Evolutionary conservation across 108 stramenopile species (phyloP).

Genomic region (Nitzschia sp.): DNA sequence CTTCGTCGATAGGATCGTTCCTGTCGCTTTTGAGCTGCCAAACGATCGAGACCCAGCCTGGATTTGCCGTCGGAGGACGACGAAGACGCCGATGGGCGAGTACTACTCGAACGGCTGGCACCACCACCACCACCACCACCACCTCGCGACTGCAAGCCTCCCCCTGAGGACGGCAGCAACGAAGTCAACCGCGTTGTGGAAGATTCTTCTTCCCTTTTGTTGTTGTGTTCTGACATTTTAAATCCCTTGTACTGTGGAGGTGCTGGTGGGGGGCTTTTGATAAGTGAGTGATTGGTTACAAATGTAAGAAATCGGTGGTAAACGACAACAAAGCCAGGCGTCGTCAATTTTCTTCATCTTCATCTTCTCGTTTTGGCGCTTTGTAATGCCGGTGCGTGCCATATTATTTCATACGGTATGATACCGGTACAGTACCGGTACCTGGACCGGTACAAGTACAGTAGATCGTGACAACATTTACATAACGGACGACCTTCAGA

Average conservation of each 20-base stretch:
- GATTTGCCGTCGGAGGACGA: constrained; percentile 8
- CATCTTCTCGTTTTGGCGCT: no score
- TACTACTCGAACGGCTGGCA: no score
- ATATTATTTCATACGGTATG: no score
- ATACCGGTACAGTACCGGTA: no score
- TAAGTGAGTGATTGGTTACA: background rate
- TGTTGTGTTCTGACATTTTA: background rate
- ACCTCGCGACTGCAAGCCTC: constrained; percentile 43
- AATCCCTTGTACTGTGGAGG: background rate
- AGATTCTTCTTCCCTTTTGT: background rate
- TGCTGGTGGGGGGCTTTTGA: background rate
- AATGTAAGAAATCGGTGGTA: no score
- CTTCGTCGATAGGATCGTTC: constrained; percentile 45
- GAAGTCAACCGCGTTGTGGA: constrained; percentile 49
- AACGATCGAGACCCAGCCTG: constrained; percentile 52
- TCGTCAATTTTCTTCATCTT: no score
- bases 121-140: background rate
- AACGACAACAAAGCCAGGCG: no score
- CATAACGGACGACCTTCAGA: no score
- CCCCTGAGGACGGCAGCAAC: constrained; percentile 61
- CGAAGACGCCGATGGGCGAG: background rate
- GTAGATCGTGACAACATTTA: no score
- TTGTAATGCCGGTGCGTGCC: no score
- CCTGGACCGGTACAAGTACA: no score
- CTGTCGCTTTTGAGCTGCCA: constrained; percentile 43